These are phyloP conservation scores for Penicillium mononematosum DNA, from an alignment of 495 filamentous ascomycete species.

Conservation along the genomic window DNA sequence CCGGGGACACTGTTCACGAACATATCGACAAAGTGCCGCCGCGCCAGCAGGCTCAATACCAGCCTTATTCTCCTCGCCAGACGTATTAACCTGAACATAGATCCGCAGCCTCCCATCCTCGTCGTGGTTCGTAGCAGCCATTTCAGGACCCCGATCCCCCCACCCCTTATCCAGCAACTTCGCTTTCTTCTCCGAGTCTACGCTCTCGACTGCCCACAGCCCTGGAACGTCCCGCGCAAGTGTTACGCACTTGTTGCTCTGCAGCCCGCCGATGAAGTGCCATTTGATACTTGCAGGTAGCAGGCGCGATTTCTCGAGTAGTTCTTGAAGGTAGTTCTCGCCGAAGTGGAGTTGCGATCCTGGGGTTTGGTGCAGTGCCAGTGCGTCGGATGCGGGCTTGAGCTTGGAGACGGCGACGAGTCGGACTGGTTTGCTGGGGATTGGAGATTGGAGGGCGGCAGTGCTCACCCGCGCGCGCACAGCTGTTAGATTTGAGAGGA, in stretches of 20 bases:
- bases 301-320: slow-evolving; percentile 76
- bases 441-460: slow-evolving; percentile 22
- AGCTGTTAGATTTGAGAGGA: slow-evolving; percentile 39
- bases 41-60: slow-evolving; percentile 65
- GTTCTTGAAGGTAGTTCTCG: slow-evolving; percentile 96
- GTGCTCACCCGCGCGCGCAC: slow-evolving; percentile 37
- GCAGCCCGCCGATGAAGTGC: slow-evolving; percentile 95
- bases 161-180: slow-evolving; percentile 75
- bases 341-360: slow-evolving; percentile 77
- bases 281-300: slow-evolving; percentile 80
- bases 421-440: slow-evolving; percentile 50
- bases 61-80: slow-evolving; percentile 80
- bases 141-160: slow-evolving; percentile 42
- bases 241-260: slow-evolving; percentile 86
- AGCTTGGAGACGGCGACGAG: slow-evolving; percentile 93
- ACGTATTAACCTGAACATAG: slow-evolving; percentile 94
- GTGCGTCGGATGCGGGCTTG: slow-evolving; percentile 85
- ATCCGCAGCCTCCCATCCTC: slow-evolving; percentile 54
- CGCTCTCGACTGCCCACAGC: slow-evolving; percentile 88
- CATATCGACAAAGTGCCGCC: slow-evolving; percentile 60
- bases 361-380: slow-evolving; percentile 68
- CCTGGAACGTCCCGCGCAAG: slow-evolving; percentile 81
- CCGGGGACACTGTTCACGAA: slow-evolving; percentile 67
- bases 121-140: slow-evolving; percentile 3
- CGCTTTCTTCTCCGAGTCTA: slow-evolving; percentile 86